Evolutionary conservation across 257 asterid genomes (phyloP), one percentile per base, ranked within the genome.

Genomic region (Lithospermum erythrorhizon): DNA sequence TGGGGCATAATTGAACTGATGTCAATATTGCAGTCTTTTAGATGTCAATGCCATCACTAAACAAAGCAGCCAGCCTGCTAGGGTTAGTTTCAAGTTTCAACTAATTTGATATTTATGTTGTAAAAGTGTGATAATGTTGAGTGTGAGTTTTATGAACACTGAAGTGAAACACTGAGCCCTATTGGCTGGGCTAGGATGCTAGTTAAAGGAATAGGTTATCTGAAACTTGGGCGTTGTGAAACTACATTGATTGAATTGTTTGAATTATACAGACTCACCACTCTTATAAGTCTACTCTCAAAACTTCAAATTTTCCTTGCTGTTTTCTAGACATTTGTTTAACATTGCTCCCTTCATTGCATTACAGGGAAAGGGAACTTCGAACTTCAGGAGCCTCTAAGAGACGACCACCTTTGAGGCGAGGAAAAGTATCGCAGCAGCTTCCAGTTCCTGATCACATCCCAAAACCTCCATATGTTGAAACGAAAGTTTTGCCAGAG

Each of bases 361-460:
- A 58, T 66, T 35, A 53, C 70, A 87, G 98, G 81, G 90, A 88
- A 73, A 85, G 94, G 2, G 94, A 84, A 72, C 94, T 84, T 75
- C 80, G 66, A 63, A 65, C 79, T 61, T 81, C 88, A 61, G 49
- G 85, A 20, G 23, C 79, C 29, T 32, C 88, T 24, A 78, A 75
- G 67, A 76, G 82, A 73, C 78, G 79, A 71, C 90, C 75, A n/a
- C 84, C 97, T 66, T 80, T 91, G 78, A 88, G 82, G 79, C 87
- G 95, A 51, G 98, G 95, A 73, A 89, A 66, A 81, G 97, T 91
- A 68, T 86, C 98, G 17, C 87, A 69, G 64, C 77, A 68, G 67
- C 89, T 88, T 61, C 86, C 83, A 20, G 95, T 91, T 65, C 97
- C 98, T 53, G 90, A 91, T 70, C 86, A 87, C 68, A 86, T 87